Base-by-base conservation (phyloP, 1,284 basidiomycete species). In the Microbotryum intermedium region DNA sequence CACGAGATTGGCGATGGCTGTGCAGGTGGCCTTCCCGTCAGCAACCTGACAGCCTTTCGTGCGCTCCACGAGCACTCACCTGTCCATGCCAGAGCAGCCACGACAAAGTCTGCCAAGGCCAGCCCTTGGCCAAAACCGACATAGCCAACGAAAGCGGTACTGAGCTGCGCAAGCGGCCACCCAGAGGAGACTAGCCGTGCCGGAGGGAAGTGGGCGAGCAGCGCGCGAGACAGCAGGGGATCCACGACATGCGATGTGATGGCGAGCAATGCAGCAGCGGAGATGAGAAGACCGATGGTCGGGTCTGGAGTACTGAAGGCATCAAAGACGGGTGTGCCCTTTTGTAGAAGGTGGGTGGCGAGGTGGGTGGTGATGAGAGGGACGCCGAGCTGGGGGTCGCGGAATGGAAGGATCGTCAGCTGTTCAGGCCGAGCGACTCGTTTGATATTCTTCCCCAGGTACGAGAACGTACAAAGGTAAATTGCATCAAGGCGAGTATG, bases 1-100 rank as follows among this genome's bases (percentile, higher is more conserved):
- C 13, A 69, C 47, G 48, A 72, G 65, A 30, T 69, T 64, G 9
- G 62, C 53, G 51, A 71, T 65, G 49, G 59, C 69, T 71, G 50
- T 11, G n/a, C 9, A 10, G 53, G 2, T 43, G 30, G 39, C 4
- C 16, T 16, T 39, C 13, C 26, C 51, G 44, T 43, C 13, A 48
- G 25, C 25, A 58, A 26, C 7, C 1, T 21, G n/a, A 23, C 26
- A 25, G 10, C 34, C 20, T 39, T 21, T 30, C 11, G 21, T 28
- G 21, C 34, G 43, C 42, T 2, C 16, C 11, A 44, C 6, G 21
- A 51, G n/a, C n/a, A n/a, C 64, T 50, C 29, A 69, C 70, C 70
- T 6, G 55, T 58, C 58, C 66, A 71, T 0, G 65, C 66, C 9
- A 70, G 47, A 1, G 54, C 44, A 0, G 56, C 69, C 20, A 71